A percentile compares a stretch with the other conserved stretches of the same genome.
These are phyloP conservation scores for Fusarium tuaranense DNA, from an alignment of 2,329 filamentous ascomycete genomes.

Conservation along the genomic window DNA sequence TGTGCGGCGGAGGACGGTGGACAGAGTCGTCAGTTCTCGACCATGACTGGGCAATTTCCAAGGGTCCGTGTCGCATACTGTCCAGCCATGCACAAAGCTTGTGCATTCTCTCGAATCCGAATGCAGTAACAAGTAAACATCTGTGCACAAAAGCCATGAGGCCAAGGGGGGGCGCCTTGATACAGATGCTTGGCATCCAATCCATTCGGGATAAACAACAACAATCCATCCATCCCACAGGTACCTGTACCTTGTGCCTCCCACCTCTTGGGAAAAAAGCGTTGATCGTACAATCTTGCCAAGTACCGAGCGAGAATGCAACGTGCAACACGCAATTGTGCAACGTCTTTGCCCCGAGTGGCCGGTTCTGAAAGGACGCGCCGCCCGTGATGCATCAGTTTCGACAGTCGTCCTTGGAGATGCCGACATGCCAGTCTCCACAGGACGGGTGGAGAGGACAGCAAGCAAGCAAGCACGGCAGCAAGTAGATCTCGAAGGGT, in stretches of 20 bases:
- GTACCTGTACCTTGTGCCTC: neutral
- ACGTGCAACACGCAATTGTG: conserved; percentile 19
- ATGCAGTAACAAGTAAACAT: conserved; percentile 17
- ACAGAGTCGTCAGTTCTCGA: conserved; percentile 25
- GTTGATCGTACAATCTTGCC: conserved; percentile 8
- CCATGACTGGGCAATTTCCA: conserved; percentile 25
- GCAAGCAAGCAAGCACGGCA: neutral
- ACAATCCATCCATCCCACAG: conserved; percentile 21
- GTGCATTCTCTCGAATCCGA: conserved; percentile 24
- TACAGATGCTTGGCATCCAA: conserved; percentile 1
- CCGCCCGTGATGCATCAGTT: conserved; percentile 10
- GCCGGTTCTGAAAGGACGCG: conserved; percentile 29
- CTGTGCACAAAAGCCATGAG: conserved; percentile 19
- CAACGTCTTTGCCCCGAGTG: conserved; percentile 17
- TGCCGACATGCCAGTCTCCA: conserved; percentile 2
- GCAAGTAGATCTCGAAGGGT: neutral
- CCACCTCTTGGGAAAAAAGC: neutral
- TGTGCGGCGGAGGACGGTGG: neutral
- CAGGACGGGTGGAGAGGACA: neutral
- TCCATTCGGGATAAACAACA: conserved; percentile 31
- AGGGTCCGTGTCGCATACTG: conserved; percentile 21
- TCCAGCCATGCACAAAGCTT: conserved; percentile 29
- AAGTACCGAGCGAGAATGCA: conserved; percentile 16
- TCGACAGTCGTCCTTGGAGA: neutral
- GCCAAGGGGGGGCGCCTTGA: neutral